Evolutionary conservation across 2,329 filamentous ascomycete species (phyloP), one percentile per base, ranked within the genome.

Genomic region (Trichophyton mentagrophytes): DNA sequence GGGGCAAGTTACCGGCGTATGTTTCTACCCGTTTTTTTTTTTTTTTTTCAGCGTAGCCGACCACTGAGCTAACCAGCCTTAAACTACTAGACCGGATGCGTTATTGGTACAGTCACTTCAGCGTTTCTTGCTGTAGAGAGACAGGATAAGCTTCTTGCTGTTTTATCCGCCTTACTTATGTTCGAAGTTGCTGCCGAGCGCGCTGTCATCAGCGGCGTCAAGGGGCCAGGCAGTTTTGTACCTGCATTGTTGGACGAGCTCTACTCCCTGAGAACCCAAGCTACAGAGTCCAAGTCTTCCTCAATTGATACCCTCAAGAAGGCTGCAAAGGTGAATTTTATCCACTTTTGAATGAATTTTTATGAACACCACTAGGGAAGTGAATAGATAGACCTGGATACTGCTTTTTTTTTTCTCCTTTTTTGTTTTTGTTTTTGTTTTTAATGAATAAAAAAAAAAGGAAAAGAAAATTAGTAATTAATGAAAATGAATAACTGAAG

Each of bases 171-270:
- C 0, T 74, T 95, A 17, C 71, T 93, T 65, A 82, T 90, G 70
- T 96, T 87, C 70, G 90, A 93, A 71, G 81, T 88, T 65, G 85
- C 85, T 1, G 88, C 89, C 0, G 86, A 92, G 74, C 74, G 76
- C n/a, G 83, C 83, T n/a, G 80, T 77, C 1, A 62, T 63, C 7
- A 76, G 83, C 59, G 72, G 76, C 0, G 89, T 93, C 2, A 79
- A 78, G 62, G 92, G 92, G 0, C 90, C 92, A 0, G 92, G 92
- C 0, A 89, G 85, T 0, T 96, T 96, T 76, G 85, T 95, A 11
- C 87, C 90, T 0, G 86, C 86, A 0, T 91, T 96, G 68, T 76
- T 96, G 47, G 92, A 97, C 67, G 87, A 82, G 69, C 69, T 87
- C 58, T 82, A 79, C 38, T 68, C 69, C 8, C 73, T 76, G 60